Percentiles rank a stretch among this genome's conserved stretches.
Evolutionary conservation across 2,329 filamentous ascomycete genomes (phyloP).

Genomic region (Diaporthe sp.): DNA sequence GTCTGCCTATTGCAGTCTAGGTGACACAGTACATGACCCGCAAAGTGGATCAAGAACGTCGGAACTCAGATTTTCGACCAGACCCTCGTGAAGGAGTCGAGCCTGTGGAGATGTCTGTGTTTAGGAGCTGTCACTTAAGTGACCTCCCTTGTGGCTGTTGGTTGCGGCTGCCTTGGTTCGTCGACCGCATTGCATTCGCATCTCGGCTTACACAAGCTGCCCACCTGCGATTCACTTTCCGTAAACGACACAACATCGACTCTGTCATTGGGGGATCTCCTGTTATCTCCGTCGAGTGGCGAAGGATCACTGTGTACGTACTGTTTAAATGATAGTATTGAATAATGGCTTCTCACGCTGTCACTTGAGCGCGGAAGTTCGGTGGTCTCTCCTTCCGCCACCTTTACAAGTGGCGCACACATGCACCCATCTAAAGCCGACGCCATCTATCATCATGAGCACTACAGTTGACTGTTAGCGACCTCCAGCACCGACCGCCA

Average conservation of each 20-base stretch:
- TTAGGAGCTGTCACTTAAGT: neutral
- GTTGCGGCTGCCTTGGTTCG: neutral
- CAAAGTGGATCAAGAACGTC: neutral
- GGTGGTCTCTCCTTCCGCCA: neutral
- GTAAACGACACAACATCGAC: neutral
- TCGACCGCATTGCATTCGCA: conserved; percentile 7
- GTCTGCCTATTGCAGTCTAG: neutral
- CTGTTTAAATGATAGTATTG: neutral
- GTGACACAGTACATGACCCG: neutral
- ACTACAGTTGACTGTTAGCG: neutral
- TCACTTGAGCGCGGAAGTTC: neutral
- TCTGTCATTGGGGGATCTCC: neutral
- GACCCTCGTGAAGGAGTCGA: neutral
- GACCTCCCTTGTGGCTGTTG: neutral
- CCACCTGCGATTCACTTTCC: conserved; percentile 1
- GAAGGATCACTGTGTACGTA: neutral
- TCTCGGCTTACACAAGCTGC: neutral
- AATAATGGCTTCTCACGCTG: neutral
- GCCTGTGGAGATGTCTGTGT: neutral
- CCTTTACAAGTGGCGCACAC: neutral
- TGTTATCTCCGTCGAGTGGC: neutral
- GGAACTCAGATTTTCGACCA: neutral
- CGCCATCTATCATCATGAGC: neutral
- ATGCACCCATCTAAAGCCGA: neutral
- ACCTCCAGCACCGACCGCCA: neutral